Percentiles rank a stretch among this genome's conserved stretches.
Evolutionary conservation across 108 stramenopile species (phyloP).

Genomic region (Epithemia pelagica): DNA sequence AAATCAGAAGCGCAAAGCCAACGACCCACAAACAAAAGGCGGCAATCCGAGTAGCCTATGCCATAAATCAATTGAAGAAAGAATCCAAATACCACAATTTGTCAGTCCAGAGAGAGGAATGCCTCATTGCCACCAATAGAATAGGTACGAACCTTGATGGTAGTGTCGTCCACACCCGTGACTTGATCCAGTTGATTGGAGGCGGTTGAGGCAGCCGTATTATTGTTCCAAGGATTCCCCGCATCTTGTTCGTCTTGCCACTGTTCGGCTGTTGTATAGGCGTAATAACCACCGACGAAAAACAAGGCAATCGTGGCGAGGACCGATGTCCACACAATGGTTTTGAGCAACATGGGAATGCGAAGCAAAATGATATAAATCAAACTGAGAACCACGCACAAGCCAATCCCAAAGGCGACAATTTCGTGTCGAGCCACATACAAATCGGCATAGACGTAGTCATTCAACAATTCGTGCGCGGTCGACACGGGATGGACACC

Average conservation of each 20-base stretch:
- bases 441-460: slow-evolving; percentile 57
- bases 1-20: slow-evolving; percentile 44
- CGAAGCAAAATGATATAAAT: slow-evolving; percentile 69
- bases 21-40: slow-evolving; percentile 53
- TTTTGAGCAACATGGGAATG: slow-evolving; percentile 65
- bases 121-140: too few relatives aligned
- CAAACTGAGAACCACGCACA: slow-evolving; percentile 57
- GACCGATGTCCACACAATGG: slow-evolving; percentile 81
- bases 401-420: slow-evolving; percentile 77
- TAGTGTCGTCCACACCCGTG: not conserved
- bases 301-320: slow-evolving; percentile 53
- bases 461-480: slow-evolving; percentile 33
- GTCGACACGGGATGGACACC: slow-evolving; percentile 14
- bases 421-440: slow-evolving; percentile 44
- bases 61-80: too few relatives aligned
- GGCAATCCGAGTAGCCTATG: slow-evolving; percentile 28
- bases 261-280: slow-evolving; percentile 25
- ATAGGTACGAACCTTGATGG: not conserved
- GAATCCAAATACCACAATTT: too few relatives aligned
- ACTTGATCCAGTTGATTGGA: not conserved
- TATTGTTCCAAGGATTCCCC: slow-evolving; percentile 1
- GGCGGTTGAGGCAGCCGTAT: slow-evolving; percentile 19
- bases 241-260: slow-evolving; percentile 43
- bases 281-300: slow-evolving; percentile 48
- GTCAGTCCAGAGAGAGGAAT: too few relatives aligned